These are phyloP conservation scores for Talaromyces funiculosus DNA, from an alignment of 2,329 filamentous ascomycete genomes.

Conservation along the genomic window DNA sequence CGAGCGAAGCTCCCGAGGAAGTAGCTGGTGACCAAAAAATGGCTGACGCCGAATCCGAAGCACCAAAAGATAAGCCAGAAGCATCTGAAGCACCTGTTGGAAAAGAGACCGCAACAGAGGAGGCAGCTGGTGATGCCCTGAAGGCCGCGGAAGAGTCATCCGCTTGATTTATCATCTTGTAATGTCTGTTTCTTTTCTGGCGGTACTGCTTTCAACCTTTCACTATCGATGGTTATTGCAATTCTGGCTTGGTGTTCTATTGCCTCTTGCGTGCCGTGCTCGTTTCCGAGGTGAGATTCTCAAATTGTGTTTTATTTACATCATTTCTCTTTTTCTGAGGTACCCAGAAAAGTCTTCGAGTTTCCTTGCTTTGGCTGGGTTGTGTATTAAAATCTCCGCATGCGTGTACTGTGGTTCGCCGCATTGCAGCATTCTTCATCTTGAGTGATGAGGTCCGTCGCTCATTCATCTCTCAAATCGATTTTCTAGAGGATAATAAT, in stretches of 20 bases:
- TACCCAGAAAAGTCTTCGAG: not conserved
- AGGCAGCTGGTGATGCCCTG: not conserved
- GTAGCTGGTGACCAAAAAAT: constrained; percentile 5
- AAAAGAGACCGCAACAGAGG: constrained; percentile 17
- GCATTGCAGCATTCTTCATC: not conserved
- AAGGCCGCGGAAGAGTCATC: constrained; percentile 7
- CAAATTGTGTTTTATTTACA: not conserved
- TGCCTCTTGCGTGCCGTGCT: not conserved
- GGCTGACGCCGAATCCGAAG: constrained; percentile 17
- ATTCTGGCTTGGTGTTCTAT: not conserved
- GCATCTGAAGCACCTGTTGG: constrained; percentile 21
- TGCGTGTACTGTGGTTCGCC: not conserved
- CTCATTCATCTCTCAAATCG: not conserved
- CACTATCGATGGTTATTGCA: not conserved
- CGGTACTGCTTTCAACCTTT: not conserved
- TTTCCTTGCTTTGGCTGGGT: not conserved
- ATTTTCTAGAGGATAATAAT: not conserved
- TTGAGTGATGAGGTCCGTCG: not conserved
- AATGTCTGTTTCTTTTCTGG: not conserved
- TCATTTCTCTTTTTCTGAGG: not conserved
- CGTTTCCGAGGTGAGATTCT: not conserved
- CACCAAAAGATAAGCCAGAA: constrained; percentile 23
- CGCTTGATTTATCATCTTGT: not conserved
- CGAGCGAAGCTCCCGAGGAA: not conserved
- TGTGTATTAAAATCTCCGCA: not conserved